Percentiles rank a stretch among this genome's conserved stretches.
Evolutionary conservation across 2,329 filamentous ascomycete genomes (phyloP).

Genomic region (Epichloe aotearoae): DNA sequence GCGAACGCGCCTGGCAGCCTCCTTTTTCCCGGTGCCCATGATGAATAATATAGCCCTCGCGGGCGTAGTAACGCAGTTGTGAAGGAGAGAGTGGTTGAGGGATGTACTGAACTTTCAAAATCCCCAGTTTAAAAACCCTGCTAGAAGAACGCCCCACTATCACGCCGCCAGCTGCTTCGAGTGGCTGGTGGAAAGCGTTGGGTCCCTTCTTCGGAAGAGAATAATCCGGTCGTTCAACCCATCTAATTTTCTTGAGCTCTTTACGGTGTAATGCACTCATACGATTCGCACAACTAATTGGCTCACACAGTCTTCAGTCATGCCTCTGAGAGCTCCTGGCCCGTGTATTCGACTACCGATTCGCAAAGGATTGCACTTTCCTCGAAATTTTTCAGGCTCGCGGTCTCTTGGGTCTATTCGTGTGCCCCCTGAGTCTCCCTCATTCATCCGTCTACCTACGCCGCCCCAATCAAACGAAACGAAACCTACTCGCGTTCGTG

Average conservation of each 20-base stretch:
- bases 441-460: constrained; percentile 70
- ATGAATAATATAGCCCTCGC: constrained; percentile 8
- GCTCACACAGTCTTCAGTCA: constrained; percentile 5
- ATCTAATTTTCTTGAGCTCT: not conserved
- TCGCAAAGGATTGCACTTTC: constrained; percentile 13
- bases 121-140: constrained; percentile 5
- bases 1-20: constrained; percentile 66
- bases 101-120: not conserved
- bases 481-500: constrained; percentile 44
- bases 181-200: not conserved
- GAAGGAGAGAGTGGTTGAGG: not conserved
- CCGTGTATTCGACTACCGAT: constrained; percentile 15
- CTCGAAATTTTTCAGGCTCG: constrained; percentile 22
- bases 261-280: not conserved
- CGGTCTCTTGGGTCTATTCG: constrained; percentile 30
- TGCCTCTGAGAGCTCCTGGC: constrained; percentile 15
- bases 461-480: constrained; percentile 55
- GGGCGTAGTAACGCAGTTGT: not conserved
- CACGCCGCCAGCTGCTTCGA: not conserved
- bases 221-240: not conserved
- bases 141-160: not conserved
- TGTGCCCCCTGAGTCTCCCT: constrained; percentile 76
- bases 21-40: constrained; percentile 91
- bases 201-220: not conserved
- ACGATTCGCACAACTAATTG: not conserved